These are phyloP conservation scores for Auricularia auricula-judae DNA, from an alignment of 768 basidiomycete genomes.

Conservation along the genomic window DNA sequence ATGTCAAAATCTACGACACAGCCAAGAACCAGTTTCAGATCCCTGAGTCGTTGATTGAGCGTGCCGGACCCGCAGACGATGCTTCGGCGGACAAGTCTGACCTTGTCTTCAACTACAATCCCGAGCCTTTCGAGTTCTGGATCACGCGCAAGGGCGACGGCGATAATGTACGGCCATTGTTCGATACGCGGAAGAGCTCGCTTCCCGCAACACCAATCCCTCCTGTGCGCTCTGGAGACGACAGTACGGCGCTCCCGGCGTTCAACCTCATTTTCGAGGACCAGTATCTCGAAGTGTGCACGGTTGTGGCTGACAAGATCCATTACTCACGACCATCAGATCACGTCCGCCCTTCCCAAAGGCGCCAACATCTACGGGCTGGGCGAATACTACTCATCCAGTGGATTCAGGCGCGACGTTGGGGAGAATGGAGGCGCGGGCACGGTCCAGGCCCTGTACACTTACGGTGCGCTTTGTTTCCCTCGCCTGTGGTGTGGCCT, in stretches of 20 bases:
- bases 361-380: slow-evolving; percentile 23
- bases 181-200: slow-evolving; percentile 57
- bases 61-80: slow-evolving; percentile 26
- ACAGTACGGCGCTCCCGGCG: background rate
- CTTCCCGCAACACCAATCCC: slow-evolving; percentile 49
- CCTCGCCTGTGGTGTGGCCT: background rate
- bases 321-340: background rate
- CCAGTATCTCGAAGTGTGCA: slow-evolving; percentile 17
- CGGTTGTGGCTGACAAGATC: background rate
- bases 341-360: slow-evolving; percentile 11
- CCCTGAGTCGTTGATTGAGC: slow-evolving; percentile 41
- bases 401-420: background rate
- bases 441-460: background rate
- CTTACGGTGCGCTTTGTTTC: slow-evolving; percentile 25
- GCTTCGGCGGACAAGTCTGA: slow-evolving; percentile 13
- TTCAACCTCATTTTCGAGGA: slow-evolving; percentile 20
- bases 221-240: slow-evolving; percentile 22
- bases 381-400: slow-evolving; percentile 12
- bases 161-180: slow-evolving; percentile 32
- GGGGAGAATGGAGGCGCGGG: background rate
- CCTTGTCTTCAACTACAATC: slow-evolving; percentile 15
- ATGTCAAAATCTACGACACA: slow-evolving; percentile 57
- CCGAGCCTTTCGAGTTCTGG: slow-evolving; percentile 19
- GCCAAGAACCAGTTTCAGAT: slow-evolving; percentile 53
- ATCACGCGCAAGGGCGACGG: slow-evolving; percentile 14